Evolutionary conservation across 2,329 filamentous ascomycete genomes (phyloP), one percentile per base, ranked within the genome.

Genomic region (Aspergillus fijiensis): DNA sequence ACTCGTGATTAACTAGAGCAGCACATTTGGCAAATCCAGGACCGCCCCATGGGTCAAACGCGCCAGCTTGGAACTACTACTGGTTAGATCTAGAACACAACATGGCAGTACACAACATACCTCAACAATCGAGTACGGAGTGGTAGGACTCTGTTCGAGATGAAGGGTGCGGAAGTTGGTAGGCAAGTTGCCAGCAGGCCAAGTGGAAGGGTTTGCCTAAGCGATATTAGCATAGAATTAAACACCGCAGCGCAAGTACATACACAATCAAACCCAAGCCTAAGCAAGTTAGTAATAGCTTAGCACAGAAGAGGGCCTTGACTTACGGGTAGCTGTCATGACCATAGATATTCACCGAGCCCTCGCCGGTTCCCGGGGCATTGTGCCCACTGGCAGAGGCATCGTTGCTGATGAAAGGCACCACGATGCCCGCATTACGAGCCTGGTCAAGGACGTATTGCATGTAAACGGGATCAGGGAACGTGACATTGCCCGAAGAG

Each of bases 371-470:
- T 0, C 86, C 87, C 1, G 89, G 89, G 0, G 85, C 85, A 61
- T 89, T 87, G 63, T 87, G 78, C 0, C 87, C 88, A 1, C 76
- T 69, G 1, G 83, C 71, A n/a, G 71, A 80, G 1, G 86, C 88
- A 70, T 94, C 90, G 60, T 93, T 94, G 74, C 79, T 90, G 60
- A 94, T 89, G 21, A 91, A 80, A 0, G 91, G 91, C 0, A 95
- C 85, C 1, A 89, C 81, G 49, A 95, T 85, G 0, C 90, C 89
- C 0, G 87, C 87, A 48, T 87, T 79, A 11, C 85, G 81, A 21
- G 85, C 85, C 69, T 91, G 88, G 33, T 91, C 81, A 50, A 88
- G 84, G 5, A 93, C 85, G 63, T 89, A 87, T 58, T 86, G 81
- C 74, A 93, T 86, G 70, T 93, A 95, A 0, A 82, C 79, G 0